These are phyloP conservation scores for Phialophora verrucosa DNA, from an alignment of 2,329 filamentous ascomycete genomes.

Conservation along the genomic window DNA sequence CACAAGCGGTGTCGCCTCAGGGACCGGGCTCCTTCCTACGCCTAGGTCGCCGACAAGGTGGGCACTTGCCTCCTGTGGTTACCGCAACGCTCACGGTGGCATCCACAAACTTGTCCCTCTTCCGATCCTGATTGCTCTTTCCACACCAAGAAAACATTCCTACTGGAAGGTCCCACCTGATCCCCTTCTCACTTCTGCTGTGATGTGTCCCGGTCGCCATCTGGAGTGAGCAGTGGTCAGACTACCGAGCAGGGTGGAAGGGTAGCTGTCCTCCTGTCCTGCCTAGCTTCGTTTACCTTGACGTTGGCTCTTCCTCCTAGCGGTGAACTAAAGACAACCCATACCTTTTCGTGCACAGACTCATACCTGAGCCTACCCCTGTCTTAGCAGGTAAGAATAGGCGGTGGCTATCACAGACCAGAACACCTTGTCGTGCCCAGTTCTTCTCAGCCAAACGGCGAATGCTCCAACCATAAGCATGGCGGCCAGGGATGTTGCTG, in stretches of 20 bases:
- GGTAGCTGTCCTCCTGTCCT: not conserved
- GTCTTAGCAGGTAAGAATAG: slow-evolving; percentile 13
- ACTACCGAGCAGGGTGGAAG: not conserved
- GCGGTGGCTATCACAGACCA: slow-evolving; percentile 29
- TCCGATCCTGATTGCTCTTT: not conserved
- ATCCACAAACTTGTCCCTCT: not conserved
- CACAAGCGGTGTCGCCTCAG: not conserved
- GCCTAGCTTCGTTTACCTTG: not conserved
- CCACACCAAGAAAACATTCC: not conserved
- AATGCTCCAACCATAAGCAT: slow-evolving; percentile 71
- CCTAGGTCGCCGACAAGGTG: not conserved
- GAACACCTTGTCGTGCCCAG: slow-evolving; percentile 44
- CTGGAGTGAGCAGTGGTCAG: not conserved
- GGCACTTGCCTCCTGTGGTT: not conserved
- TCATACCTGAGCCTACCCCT: not conserved
- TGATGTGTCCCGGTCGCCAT: not conserved
- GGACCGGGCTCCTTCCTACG: not conserved
- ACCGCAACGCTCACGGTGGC: not conserved
- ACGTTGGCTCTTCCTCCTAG: not conserved
- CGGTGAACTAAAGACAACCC: not conserved
- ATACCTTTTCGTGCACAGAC: not conserved
- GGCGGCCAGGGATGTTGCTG: slow-evolving; percentile 65
- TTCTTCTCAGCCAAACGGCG: slow-evolving; percentile 69
- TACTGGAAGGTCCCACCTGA: not conserved
- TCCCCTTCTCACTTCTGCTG: not conserved